Conservation (phyloP, 2,329 filamentous ascomycete species). For the Tolypocladium tundrense region DNA sequence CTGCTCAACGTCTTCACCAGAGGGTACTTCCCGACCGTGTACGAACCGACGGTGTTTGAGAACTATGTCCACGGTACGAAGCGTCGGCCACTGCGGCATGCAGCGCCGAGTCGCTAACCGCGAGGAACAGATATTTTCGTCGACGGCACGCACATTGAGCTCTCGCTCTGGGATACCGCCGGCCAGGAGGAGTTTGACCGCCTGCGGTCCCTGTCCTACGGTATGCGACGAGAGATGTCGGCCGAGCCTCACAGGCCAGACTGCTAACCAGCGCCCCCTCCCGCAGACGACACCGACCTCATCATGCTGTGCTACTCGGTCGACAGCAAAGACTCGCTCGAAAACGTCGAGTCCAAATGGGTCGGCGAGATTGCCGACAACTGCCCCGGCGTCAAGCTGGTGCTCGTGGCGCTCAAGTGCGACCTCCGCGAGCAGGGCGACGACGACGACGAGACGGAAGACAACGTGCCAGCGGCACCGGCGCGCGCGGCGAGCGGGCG, state of each 20-base stretch:
- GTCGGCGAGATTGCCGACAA: conserved; percentile 97
- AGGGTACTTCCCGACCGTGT: conserved; percentile 96
- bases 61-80: conserved; percentile 91
- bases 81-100: background rate
- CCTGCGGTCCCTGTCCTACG: conserved; percentile 88
- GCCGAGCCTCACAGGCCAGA: background rate
- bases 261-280: background rate
- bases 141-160: conserved; percentile 91
- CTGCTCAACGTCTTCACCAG: conserved; percentile 96
- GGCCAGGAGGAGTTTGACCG: conserved; percentile 99
- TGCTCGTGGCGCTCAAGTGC: conserved; percentile 93
- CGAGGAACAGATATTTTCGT: conserved; percentile 77
- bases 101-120: conserved; percentile 3
- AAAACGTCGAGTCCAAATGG: conserved; percentile 99
- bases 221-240: conserved; percentile 24
- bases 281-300: conserved; percentile 72
- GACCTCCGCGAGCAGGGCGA: conserved; percentile 73
- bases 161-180: conserved; percentile 96
- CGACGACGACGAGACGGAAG: conserved; percentile 66
- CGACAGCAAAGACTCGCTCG: conserved; percentile 89
- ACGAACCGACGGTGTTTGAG: conserved; percentile 96
- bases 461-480: conserved; percentile 16
- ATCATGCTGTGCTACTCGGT: conserved; percentile 99
- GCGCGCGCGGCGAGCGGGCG: conserved; percentile 17
- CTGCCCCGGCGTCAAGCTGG: conserved; percentile 88